Conservation (phyloP, 306 rosid species). For the Cotoneaster glaucophyllus region DNA sequence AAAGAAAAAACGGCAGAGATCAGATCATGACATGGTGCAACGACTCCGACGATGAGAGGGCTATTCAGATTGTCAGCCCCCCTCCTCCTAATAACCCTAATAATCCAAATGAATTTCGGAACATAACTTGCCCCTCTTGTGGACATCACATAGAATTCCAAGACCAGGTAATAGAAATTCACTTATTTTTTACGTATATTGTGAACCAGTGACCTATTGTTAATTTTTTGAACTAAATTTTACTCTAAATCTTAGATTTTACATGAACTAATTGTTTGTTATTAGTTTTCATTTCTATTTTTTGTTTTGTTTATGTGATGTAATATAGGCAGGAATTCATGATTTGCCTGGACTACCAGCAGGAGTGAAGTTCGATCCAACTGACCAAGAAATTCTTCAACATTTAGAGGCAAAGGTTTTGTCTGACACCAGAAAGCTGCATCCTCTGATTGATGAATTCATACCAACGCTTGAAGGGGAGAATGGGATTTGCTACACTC, state of each 20-base stretch:
- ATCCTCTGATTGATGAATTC: constrained; percentile 79
- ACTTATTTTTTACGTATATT: not conserved
- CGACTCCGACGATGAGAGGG: constrained; percentile 46
- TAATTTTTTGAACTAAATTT: not conserved
- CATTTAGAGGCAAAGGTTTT: constrained; percentile 79
- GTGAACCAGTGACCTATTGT: not conserved
- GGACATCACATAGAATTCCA: constrained; percentile 53
- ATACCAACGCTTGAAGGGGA: constrained; percentile 83
- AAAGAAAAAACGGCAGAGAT: constrained; percentile 19
- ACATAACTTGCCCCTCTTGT: constrained; percentile 66
- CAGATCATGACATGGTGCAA: constrained; percentile 67
- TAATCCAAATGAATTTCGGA: constrained; percentile 23
- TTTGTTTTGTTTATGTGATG: not conserved
- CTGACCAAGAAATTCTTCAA: constrained; percentile 68
- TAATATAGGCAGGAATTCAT: constrained; percentile 40
- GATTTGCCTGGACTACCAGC: constrained; percentile 81
- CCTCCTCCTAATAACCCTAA: not conserved
- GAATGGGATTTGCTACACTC: constrained; percentile 91
- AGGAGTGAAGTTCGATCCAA: constrained; percentile 91
- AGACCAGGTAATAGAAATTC: constrained; percentile 43
- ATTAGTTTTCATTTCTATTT: not conserved
- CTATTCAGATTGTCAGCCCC: constrained; percentile 11
- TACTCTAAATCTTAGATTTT: not conserved
- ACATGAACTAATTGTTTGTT: not conserved
- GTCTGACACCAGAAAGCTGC: constrained; percentile 55